phyloP scores from a whole-genome alignment of 2,329 filamentous ascomycete genomes.

The Pyrenochaeta sp. region DNA sequence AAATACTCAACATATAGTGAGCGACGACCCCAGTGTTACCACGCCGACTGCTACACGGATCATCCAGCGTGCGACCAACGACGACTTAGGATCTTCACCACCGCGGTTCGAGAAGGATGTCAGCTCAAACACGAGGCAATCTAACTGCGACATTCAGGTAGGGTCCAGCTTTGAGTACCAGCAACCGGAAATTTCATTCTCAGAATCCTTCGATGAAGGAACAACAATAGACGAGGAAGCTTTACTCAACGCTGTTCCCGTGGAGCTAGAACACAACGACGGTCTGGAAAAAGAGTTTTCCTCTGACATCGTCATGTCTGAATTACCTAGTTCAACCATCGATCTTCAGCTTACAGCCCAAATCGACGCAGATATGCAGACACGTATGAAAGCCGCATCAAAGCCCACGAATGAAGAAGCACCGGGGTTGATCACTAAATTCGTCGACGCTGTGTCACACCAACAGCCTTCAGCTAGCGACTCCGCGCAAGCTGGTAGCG shows the following conservation, averaged over 20 bases:
- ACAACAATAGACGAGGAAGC: slow-evolving; percentile 44
- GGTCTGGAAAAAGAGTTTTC: slow-evolving; percentile 4
- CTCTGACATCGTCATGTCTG: slow-evolving; percentile 27
- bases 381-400: slow-evolving; percentile 16
- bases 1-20: slow-evolving; percentile 33
- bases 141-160: slow-evolving; percentile 12
- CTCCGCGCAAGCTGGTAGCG: slow-evolving; percentile 16
- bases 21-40: slow-evolving; percentile 35
- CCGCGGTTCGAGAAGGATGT: slow-evolving; percentile 35
- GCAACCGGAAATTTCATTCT: slow-evolving; percentile 24
- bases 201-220: slow-evolving; percentile 42
- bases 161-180: slow-evolving; percentile 32
- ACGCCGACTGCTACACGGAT: slow-evolving; percentile 41
- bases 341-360: slow-evolving; percentile 47
- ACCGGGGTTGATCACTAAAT: slow-evolving; percentile 30
- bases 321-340: slow-evolving; percentile 41
- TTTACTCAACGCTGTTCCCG: slow-evolving; percentile 21
- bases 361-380: slow-evolving; percentile 45
- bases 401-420: slow-evolving; percentile 9
- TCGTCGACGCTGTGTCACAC: slow-evolving; percentile 36
- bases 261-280: slow-evolving; percentile 9
- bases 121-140: neutral
- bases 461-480: slow-evolving; percentile 6
- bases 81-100: slow-evolving; percentile 48
- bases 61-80: slow-evolving; percentile 26